Base-by-base conservation (phyloP, 768 basidiomycete genomes). In the Psilocybe tampanensis region DNA sequence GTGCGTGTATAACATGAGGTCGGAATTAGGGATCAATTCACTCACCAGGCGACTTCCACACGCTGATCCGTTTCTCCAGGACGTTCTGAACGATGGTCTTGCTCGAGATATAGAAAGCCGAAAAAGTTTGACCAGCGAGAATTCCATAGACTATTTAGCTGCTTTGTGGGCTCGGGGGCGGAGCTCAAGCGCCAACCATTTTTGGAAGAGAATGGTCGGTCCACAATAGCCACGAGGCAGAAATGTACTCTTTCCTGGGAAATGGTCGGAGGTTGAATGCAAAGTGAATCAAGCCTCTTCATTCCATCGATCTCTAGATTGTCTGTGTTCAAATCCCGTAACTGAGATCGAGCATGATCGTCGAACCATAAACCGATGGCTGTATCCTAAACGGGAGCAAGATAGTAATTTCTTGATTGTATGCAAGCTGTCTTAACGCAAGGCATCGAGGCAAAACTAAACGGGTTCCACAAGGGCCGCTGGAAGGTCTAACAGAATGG, bases 1-100 rank as follows among this genome's bases (percentile, higher is more conserved):
- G 92, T 50, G 90, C 92, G 72, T 90, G 85, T 82, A 67, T 52
- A 89, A 94, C 62, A 92, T 93, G 75, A 91, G 90, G 80, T 94
- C 86, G 64, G 79, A 77, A 82, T 76, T 63, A 60, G 51, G 78
- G 80, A 48, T 66, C 67, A 64, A 52, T 55, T 58, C 57, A 76
- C 74, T 74, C 65, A 77, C 72, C 71, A 62, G 68, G 65, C 70
- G 67, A 69, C 66, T 66, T 69, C 72, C 76, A 70, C 71, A 72
- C 75, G 70, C 62, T 74, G 72, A 70, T 75, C 72, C 73, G 72
- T 71, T 49, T 47, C 45, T 59, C 67, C 55, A 56, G 45, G 51
- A 55, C 34, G 47, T 43, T 54, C 41, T 44, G 56, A 34, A 52
- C 49, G 44, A 44, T 56, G 44, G 57, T 51, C 60, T 58, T 52